phyloP scores from a whole-genome alignment of 2,329 filamentous ascomycete genomes.

The Delphinella strobiligena region DNA sequence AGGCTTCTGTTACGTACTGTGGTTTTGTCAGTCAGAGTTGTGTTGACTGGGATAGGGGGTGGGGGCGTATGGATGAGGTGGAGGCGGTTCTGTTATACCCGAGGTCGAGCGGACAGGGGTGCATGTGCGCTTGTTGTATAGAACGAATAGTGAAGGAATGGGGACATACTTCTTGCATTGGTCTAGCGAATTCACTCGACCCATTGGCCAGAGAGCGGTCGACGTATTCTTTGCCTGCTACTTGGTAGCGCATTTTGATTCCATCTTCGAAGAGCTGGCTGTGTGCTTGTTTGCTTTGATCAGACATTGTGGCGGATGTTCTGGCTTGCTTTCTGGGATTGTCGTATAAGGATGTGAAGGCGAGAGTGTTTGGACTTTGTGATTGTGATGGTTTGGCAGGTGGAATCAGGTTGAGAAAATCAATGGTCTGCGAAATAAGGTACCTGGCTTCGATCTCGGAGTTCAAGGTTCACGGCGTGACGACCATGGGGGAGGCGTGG shows the following conservation, averaged over 20 bases:
- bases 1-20: constrained; percentile 45
- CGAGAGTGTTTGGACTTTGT: background rate
- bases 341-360: background rate
- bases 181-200: constrained; percentile 45
- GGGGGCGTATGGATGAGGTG: background rate
- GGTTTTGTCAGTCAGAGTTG: no score
- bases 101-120: no score
- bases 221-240: constrained; percentile 51
- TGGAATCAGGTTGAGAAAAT: no score
- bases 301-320: background rate
- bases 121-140: no score
- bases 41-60: background rate
- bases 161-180: constrained; percentile 44
- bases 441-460: no score
- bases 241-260: constrained; percentile 46
- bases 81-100: background rate
- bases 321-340: background rate
- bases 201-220: constrained; percentile 44
- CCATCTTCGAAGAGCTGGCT: constrained; percentile 49
- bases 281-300: constrained; percentile 26
- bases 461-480: no score
- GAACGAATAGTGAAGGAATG: background rate
- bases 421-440: no score
- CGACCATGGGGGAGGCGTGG: background rate
- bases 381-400: no score